Percentiles rank a stretch among this genome's conserved stretches.
Conservation (phyloP, 2,329 filamentous ascomycete species). For the Microsporum canis region DNA sequence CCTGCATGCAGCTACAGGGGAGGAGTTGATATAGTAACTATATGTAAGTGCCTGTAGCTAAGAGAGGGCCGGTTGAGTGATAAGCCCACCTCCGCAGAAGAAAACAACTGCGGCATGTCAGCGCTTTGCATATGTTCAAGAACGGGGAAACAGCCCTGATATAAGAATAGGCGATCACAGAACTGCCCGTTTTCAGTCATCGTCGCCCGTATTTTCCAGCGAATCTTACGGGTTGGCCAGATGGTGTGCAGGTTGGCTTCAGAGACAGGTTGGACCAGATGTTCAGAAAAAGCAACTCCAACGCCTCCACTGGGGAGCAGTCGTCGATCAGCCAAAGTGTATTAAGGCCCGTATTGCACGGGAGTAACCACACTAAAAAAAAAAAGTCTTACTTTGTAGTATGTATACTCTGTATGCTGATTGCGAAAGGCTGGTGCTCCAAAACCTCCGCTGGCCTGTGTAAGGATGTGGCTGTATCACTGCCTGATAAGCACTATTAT, state of each 20-base stretch:
- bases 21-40: not conserved
- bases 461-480: not conserved
- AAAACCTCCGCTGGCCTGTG: not conserved
- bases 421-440: not conserved
- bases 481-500: not conserved
- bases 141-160: not conserved
- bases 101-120: not conserved
- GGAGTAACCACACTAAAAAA: not conserved
- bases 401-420: too few relatives aligned
- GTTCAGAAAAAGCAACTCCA: not conserved
- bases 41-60: not conserved
- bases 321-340: constrained; percentile 1
- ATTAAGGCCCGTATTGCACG: not conserved
- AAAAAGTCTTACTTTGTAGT: not conserved
- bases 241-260: not conserved
- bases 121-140: not conserved
- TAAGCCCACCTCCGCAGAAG: not conserved
- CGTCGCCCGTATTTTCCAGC: not conserved
- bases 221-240: not conserved
- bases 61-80: not conserved
- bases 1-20: not conserved
- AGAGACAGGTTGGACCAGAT: constrained; percentile 1
- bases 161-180: not conserved
- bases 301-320: not conserved
- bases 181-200: not conserved